Percentiles rank a stretch among this genome's conserved stretches.
Evolutionary conservation across 345 rosid genomes (phyloP).

Genomic region (Gossypium arboreum): DNA sequence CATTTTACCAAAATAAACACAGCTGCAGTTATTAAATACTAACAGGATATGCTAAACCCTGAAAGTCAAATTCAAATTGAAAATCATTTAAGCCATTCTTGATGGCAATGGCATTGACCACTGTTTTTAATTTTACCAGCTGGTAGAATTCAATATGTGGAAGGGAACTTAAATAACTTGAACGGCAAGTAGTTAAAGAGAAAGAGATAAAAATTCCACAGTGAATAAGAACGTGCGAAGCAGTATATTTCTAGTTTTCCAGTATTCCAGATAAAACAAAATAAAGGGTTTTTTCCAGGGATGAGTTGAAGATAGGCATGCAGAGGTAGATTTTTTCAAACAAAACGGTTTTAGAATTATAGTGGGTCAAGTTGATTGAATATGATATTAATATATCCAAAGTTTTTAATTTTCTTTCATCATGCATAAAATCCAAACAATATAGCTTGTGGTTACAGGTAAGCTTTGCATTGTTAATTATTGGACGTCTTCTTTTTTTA

Average conservation of each 20-base stretch:
- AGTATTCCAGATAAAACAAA: not conserved
- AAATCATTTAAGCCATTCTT: not conserved
- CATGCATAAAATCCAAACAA: no score
- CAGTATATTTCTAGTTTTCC: not conserved
- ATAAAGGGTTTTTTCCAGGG: not conserved
- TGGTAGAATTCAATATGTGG: not conserved
- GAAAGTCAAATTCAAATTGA: slow-evolving; percentile 4
- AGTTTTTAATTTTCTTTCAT: no score
- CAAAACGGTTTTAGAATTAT: slow-evolving; percentile 2
- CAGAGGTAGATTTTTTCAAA: not conserved
- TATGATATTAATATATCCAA: not conserved
- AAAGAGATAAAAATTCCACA: not conserved
- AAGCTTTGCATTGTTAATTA: no score
- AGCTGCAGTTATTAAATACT: not conserved
- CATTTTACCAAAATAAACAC: not conserved
- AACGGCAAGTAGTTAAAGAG: not conserved
- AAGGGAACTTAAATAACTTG: slow-evolving; percentile 9
- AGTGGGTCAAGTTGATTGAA: not conserved
- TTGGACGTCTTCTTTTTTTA: not conserved
- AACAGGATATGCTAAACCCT: not conserved
- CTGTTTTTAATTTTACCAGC: not conserved
- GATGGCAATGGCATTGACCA: slow-evolving; percentile 4
- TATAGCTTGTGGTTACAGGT: no score
- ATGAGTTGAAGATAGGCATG: not conserved
- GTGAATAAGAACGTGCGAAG: not conserved